These are phyloP conservation scores for Coemansia sp. DNA, from an alignment of 192 early-diverging fungal genomes.

Conservation along the genomic window DNA sequence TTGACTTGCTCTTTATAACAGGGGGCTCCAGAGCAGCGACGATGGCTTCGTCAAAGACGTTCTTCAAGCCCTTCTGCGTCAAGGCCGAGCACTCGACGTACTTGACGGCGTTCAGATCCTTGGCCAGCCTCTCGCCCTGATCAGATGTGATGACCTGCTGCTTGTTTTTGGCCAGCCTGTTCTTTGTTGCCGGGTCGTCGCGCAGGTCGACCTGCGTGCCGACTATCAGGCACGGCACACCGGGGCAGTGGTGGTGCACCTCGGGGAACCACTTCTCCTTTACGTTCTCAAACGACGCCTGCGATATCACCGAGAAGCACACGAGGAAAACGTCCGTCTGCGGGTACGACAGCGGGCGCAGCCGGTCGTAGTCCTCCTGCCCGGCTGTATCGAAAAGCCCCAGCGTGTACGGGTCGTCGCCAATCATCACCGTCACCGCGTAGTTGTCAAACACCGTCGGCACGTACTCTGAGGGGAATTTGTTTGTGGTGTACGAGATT, in stretches of 20 bases:
- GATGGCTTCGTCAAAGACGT: slow-evolving; percentile 97
- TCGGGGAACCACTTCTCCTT: slow-evolving; percentile 97
- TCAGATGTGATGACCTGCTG: slow-evolving; percentile 80
- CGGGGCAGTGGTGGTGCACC: slow-evolving; percentile 94
- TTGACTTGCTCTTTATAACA: slow-evolving; percentile 68
- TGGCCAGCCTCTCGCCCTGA: slow-evolving; percentile 77
- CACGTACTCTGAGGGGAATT: slow-evolving; percentile 94
- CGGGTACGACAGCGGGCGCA: slow-evolving; percentile 91
- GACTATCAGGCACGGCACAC: slow-evolving; percentile 91
- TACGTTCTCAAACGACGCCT: slow-evolving; percentile 93
- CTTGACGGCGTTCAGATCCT: slow-evolving; percentile 82
- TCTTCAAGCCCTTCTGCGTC: slow-evolving; percentile 92
- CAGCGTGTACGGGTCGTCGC: slow-evolving; percentile 92
- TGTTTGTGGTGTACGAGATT: slow-evolving; percentile 95
- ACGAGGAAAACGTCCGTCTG: slow-evolving; percentile 95
- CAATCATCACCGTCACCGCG: slow-evolving; percentile 99
- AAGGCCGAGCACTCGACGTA: slow-evolving; percentile 92
- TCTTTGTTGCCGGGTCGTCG: slow-evolving; percentile 72
- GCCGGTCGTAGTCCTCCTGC: slow-evolving; percentile 53
- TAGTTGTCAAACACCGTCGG: slow-evolving; percentile 99
- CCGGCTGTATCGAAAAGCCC: slow-evolving; percentile 93
- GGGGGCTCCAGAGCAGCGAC: slow-evolving; percentile 94
- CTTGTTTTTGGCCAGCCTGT: slow-evolving; percentile 74
- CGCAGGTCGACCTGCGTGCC: slow-evolving; percentile 91
- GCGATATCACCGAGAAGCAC: slow-evolving; percentile 89